These are phyloP conservation scores for Coprinellus aureogranulatus DNA, from an alignment of 768 basidiomycete genomes.

Conservation along the genomic window DNA sequence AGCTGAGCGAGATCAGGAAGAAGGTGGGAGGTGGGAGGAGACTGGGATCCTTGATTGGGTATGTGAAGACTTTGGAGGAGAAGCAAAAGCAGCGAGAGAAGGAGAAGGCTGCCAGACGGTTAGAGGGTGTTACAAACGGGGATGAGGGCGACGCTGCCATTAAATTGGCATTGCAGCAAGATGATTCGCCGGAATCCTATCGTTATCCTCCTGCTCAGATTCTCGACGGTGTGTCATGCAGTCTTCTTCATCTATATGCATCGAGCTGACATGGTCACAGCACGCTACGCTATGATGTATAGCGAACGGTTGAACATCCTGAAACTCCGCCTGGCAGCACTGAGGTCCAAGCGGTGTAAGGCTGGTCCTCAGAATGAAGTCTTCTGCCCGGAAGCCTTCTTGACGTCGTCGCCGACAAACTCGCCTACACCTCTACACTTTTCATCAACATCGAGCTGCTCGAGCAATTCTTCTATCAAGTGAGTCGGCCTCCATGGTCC, in stretches of 20 bases:
- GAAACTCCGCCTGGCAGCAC: constrained; percentile 79
- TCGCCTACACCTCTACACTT: constrained; percentile 94
- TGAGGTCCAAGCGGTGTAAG: constrained; percentile 87
- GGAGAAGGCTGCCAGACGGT: constrained; percentile 53
- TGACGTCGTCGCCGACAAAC: constrained; percentile 95
- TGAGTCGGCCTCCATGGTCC: too few species aligned
- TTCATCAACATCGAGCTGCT: constrained; percentile 98
- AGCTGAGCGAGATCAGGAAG: constrained; percentile 81
- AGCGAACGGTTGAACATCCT: constrained; percentile 77
- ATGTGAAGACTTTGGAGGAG: constrained; percentile 82
- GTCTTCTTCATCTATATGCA: constrained; percentile 2
- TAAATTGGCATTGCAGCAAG: constrained; percentile 12
- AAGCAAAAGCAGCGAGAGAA: constrained; percentile 41
- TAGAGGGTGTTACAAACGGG: constrained; percentile 34
- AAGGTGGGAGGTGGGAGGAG: constrained; percentile 86
- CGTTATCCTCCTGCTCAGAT: constrained; percentile 90
- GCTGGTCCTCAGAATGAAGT: constrained; percentile 84
- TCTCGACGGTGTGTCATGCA: constrained; percentile 69
- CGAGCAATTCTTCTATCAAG: constrained; percentile 98
- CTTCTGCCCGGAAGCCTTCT: constrained; percentile 95
- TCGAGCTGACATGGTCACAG: too few species aligned
- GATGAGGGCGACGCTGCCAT: constrained; percentile 27
- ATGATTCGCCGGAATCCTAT: constrained; percentile 70
- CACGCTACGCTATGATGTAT: constrained; percentile 89
- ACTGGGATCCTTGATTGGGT: constrained; percentile 70